Percentiles rank a stretch among this genome's conserved stretches.
phyloP scores from a whole-genome alignment of 345 rosid species.

The Brassica incana region DNA sequence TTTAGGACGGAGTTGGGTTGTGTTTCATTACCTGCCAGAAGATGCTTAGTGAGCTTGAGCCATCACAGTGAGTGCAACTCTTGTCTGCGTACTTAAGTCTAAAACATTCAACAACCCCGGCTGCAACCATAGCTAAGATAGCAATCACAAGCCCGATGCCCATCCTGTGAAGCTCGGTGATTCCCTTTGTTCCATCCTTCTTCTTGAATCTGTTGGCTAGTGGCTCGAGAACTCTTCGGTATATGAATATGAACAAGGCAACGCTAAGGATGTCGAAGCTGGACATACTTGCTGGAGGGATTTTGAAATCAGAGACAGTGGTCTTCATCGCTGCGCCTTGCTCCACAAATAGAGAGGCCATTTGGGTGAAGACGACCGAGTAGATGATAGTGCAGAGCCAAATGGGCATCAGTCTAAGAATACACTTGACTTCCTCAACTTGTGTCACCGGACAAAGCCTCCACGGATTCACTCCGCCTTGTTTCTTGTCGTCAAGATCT shows the following conservation, averaged over 20 bases:
- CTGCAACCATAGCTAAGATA: constrained; percentile 80
- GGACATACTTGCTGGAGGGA: constrained; percentile 98
- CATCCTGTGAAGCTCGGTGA: constrained; percentile 95
- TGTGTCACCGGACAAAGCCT: constrained; percentile 84
- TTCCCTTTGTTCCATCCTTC: constrained; percentile 52
- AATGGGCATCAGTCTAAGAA: constrained; percentile 83
- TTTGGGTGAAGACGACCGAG: constrained; percentile 96
- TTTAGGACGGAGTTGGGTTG: background rate
- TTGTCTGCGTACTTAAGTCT: constrained; percentile 64
- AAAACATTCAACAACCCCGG: constrained; percentile 83
- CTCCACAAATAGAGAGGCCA: constrained; percentile 98
- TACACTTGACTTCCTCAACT: constrained; percentile 98
- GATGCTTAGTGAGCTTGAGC: constrained; percentile 95
- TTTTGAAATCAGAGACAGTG: constrained; percentile 57
- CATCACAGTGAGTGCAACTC: constrained; percentile 74
- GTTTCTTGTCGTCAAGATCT: constrained; percentile 66
- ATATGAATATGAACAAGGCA: constrained; percentile 81
- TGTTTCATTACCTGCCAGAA: constrained; percentile 75
- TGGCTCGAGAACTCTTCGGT: constrained; percentile 82
- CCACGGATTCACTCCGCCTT: constrained; percentile 61
- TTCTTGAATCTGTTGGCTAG: constrained; percentile 51
- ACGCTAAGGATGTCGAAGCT: constrained; percentile 95
- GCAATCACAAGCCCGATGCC: constrained; percentile 95
- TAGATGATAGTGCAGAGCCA: constrained; percentile 98
- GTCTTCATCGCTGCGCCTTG: constrained; percentile 99